Evolutionary conservation across 1,284 basidiomycete genomes (phyloP), one percentile per base, ranked within the genome.

Genomic region (Erythrobasidium hasegawianum): DNA sequence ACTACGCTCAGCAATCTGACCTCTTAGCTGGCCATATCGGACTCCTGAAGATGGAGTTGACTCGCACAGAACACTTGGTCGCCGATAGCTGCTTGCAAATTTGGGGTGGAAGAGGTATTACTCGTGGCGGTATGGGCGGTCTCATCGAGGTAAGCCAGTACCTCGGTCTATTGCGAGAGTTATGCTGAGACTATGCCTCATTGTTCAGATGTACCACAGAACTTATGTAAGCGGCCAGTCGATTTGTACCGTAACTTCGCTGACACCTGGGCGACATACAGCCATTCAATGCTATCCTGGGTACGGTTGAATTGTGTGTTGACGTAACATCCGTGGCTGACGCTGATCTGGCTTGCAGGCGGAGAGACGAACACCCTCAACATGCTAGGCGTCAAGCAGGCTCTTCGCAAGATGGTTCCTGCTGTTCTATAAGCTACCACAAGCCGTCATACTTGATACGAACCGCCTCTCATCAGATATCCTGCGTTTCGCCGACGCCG

Each of bases 111-210:
- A 53, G 26, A 53, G 50, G 22, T 53, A 84, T 90, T 67, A 90
- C 88, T 2, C 81, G 82, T 76, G 83, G 83, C 16, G 87, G 87
- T 62, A 84, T 88, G 86, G 87, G 87, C 45, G 79, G 81, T 60
- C 81, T 82, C 70, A 84, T 88, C 69, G 87, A 88, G 77, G 87
- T 72, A 11, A 33, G 33, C 4, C 5, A 4, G 11, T 33, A 5
- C 33, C 11, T 33, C n/a, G n/a, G n/a, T n/a, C n/a, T n/a, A n/a
- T n/a, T n/a, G n/a, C n/a, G n/a, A n/a, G n/a, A n/a, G n/a, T n/a
- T n/a, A n/a, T n/a, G n/a, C n/a, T n/a, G n/a, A n/a, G n/a, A n/a
- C n/a, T n/a, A n/a, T n/a, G 11, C 11, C 33, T 33, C 33, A 33
- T 33, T 33, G n/a, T n/a, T 33, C 33, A 33, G 33, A 33, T 33